Evolutionary conservation across 2,329 filamentous ascomycete genomes (phyloP).

Genomic region (Trichoderma gracile): DNA sequence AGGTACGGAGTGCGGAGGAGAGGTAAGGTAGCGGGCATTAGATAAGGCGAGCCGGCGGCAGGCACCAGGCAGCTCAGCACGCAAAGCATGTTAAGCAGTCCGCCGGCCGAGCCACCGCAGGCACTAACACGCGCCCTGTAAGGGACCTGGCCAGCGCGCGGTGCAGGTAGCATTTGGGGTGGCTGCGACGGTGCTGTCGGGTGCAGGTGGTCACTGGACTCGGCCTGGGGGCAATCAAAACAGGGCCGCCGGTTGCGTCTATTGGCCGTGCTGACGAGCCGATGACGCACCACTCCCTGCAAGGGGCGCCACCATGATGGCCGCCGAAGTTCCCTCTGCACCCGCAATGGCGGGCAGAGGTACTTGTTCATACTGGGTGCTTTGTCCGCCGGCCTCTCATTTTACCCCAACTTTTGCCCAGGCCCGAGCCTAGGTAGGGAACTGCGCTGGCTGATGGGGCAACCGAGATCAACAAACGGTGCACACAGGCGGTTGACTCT

Average conservation of each 20-base stretch:
- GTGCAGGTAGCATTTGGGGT: constrained; percentile 11
- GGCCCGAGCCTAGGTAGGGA: constrained; percentile 17
- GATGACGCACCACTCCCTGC: constrained; percentile 26
- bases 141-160: not conserved
- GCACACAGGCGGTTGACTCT: too few relatives aligned
- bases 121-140: not conserved
- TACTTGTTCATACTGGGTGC: constrained; percentile 11
- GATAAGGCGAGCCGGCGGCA: constrained; percentile 18
- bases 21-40: constrained; percentile 7
- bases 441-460: constrained; percentile 23
- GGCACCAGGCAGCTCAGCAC: not conserved
- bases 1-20: not conserved
- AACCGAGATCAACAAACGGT: constrained; percentile 22
- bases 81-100: not conserved
- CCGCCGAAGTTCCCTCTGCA: constrained; percentile 11
- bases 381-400: not conserved
- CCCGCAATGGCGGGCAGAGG: not conserved
- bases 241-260: constrained; percentile 10
- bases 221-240: constrained; percentile 6
- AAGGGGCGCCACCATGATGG: constrained; percentile 18
- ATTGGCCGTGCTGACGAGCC: constrained; percentile 23
- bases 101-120: not conserved
- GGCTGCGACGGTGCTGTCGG: constrained; percentile 3
- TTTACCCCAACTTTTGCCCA: constrained; percentile 18
- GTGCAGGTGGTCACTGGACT: constrained; percentile 23